phyloP scores from a whole-genome alignment of 495 filamentous ascomycete species.

The Rostrohypoxylon terebratum region DNA sequence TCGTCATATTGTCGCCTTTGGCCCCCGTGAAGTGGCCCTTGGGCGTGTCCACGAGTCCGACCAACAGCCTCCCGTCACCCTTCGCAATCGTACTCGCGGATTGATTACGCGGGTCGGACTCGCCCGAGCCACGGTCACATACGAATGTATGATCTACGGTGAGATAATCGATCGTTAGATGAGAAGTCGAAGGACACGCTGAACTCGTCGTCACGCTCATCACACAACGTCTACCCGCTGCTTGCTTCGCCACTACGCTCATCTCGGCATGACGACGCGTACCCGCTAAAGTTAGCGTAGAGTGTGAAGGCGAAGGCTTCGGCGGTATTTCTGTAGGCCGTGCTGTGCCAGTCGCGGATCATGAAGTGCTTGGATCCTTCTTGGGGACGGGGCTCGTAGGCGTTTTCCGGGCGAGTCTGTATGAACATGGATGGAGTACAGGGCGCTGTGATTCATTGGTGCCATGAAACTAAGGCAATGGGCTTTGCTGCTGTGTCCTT shows the following conservation, averaged over 20 bases:
- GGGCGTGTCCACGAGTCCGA: conserved; percentile 27
- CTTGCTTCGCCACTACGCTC: conserved; percentile 16
- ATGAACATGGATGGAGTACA: background rate
- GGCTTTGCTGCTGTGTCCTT: background rate
- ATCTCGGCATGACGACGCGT: conserved; percentile 12
- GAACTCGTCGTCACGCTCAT: conserved; percentile 1
- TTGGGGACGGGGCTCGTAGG: conserved; percentile 17
- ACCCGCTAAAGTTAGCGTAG: conserved; percentile 27
- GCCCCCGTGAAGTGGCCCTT: conserved; percentile 33
- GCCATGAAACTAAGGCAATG: conserved; percentile 1
- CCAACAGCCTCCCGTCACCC: conserved; percentile 10
- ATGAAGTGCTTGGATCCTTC: conserved; percentile 19
- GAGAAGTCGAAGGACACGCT: conserved; percentile 25
- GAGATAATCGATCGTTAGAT: conserved; percentile 36
- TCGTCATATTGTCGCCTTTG: conserved; percentile 39
- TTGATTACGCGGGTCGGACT: conserved; percentile 19
- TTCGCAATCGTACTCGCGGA: conserved; percentile 8
- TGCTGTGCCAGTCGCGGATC: conserved; percentile 34
- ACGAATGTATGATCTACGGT: conserved; percentile 20
- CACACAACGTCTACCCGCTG: conserved; percentile 32
- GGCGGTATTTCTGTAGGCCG: conserved; percentile 12
- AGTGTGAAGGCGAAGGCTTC: conserved; percentile 30
- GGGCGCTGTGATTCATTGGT: background rate
- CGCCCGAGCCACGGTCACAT: conserved; percentile 23
- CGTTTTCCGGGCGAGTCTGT: background rate